Conservation (phyloP, 371 early-diverging fungal genomes). For the Rhizopus arrhizus region DNA sequence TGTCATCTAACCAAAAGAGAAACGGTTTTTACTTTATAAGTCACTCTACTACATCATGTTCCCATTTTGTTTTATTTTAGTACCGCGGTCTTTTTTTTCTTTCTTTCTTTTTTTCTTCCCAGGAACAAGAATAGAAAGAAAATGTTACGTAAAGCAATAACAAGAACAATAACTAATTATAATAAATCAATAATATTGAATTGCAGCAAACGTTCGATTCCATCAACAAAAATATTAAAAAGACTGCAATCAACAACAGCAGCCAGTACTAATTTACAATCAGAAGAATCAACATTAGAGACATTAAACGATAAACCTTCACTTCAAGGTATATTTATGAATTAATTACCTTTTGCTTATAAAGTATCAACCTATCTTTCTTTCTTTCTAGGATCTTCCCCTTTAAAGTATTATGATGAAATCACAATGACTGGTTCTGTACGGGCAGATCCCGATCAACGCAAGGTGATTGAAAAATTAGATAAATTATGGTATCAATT, state of each 20-base stretch:
- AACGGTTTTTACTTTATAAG: too few species aligned
- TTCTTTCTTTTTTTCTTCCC: background rate
- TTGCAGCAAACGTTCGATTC: background rate
- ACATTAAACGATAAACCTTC: too few species aligned
- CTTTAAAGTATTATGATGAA: conserved; percentile 27
- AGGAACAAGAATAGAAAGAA: background rate
- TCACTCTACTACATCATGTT: too few species aligned
- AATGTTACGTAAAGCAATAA: background rate
- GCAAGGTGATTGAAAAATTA: conserved; percentile 23
- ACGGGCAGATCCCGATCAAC: conserved; percentile 22
- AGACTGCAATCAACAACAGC: background rate
- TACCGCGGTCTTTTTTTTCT: background rate
- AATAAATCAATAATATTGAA: background rate
- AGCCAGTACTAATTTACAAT: background rate
- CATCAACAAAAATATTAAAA: background rate
- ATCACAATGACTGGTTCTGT: conserved; percentile 22
- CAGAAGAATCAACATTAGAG: background rate
- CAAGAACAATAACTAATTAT: background rate
- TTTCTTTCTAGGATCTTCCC: conserved; percentile 6
- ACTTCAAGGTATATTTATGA: too few species aligned
- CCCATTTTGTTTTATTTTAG: too few species aligned
- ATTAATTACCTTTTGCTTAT: too few species aligned
- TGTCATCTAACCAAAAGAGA: too few species aligned
- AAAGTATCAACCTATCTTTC: background rate
- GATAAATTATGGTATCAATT: conserved; percentile 27